Evolutionary conservation across 2,329 filamentous ascomycete genomes (phyloP).

Genomic region (Clarireedia hainanense): DNA sequence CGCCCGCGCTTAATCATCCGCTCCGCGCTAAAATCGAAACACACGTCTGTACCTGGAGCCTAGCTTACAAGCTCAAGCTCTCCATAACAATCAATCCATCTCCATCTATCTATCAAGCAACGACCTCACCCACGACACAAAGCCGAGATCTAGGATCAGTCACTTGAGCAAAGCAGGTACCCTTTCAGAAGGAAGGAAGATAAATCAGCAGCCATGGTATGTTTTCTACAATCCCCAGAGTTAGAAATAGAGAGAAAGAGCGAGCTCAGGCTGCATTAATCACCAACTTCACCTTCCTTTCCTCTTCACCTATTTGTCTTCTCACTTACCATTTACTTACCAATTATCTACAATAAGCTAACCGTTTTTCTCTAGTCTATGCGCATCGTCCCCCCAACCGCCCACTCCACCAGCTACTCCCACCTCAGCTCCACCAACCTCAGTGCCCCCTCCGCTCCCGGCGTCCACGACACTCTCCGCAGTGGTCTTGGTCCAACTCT

Average conservation of each 20-base stretch:
- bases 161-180: no score
- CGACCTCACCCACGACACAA: no score
- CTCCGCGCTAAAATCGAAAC: no score
- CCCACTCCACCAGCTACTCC: slow-evolving; percentile 57
- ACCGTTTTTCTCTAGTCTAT: slow-evolving; percentile 54
- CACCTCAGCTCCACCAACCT: slow-evolving; percentile 50
- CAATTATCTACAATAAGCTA: background rate
- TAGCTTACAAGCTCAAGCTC: no score
- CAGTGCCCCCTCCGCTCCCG: slow-evolving; percentile 82
- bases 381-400: slow-evolving; percentile 71
- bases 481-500: slow-evolving; percentile 64
- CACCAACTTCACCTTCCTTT: no score
- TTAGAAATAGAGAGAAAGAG: background rate
- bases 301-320: background rate
- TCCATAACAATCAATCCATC: no score
- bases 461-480: slow-evolving; percentile 89
- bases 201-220: background rate
- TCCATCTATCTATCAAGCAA: no score
- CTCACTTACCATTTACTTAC: background rate
- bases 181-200: background rate
- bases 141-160: no score
- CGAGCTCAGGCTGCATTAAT: no score
- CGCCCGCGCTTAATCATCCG: no score
- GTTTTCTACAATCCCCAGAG: background rate
- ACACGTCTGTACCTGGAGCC: no score